phyloP scores from a whole-genome alignment of 2,329 filamentous ascomycete species.

The Beauveria sp. region DNA sequence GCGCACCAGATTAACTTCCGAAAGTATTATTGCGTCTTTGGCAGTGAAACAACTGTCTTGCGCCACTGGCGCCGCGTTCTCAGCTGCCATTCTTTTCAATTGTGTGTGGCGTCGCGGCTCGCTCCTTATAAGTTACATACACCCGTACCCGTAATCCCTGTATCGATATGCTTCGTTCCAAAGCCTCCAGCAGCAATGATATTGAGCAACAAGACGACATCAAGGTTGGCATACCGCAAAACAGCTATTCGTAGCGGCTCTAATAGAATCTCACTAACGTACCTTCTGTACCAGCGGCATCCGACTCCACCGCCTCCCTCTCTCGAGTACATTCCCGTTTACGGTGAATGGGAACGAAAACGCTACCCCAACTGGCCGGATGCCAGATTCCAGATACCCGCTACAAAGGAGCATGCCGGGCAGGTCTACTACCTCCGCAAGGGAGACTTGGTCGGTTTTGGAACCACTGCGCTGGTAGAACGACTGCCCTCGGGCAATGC shows the following conservation, averaged over 20 bases:
- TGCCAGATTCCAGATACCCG: slow-evolving; percentile 17
- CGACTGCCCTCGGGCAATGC: slow-evolving; percentile 16
- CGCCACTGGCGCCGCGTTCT: too few species aligned
- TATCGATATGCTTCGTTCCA: not conserved
- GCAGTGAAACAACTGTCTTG: too few species aligned
- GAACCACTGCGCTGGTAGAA: slow-evolving; percentile 17
- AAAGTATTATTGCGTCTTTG: not conserved
- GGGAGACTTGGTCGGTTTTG: slow-evolving; percentile 14
- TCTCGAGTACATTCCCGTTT: slow-evolving; percentile 14
- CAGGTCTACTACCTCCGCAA: slow-evolving; percentile 19
- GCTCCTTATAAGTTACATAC: too few species aligned
- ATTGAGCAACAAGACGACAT: not conserved
- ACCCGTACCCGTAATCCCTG: too few species aligned
- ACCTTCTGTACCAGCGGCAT: not conserved
- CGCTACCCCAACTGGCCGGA: slow-evolving; percentile 17
- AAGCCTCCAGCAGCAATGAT: not conserved
- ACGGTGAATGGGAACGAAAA: slow-evolving; percentile 17
- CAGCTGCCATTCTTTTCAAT: not conserved
- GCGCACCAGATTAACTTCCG: not conserved
- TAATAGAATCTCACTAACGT: not conserved
- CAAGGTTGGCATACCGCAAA: not conserved
- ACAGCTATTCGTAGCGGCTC: not conserved
- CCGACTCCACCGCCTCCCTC: not conserved
- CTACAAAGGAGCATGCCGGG: slow-evolving; percentile 11
- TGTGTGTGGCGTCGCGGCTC: too few species aligned